Base-by-base conservation (phyloP, 2,329 filamentous ascomycete species). In the Fusarium sp. region DNA sequence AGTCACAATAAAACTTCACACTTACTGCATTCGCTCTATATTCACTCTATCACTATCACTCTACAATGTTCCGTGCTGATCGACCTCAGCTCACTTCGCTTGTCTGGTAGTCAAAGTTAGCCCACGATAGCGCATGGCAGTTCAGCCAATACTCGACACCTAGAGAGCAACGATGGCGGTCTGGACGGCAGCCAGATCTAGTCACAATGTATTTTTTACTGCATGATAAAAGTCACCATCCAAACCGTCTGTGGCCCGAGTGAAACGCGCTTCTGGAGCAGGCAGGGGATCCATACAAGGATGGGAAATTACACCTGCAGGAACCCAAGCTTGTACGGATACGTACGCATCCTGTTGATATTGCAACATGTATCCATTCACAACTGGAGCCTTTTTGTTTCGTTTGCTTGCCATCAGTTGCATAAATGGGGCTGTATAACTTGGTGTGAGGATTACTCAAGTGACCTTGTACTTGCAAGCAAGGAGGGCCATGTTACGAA, bases 241-340 rank as follows among this genome's bases (percentile, higher is more conserved):
- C 39, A 41, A 14, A 46, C 46, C 53, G 45, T 35, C 47, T 33
- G 48, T 66, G 46, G 69, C 46, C 33, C 33, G 41, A 58, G 46
- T 72, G 70, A 73, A 73, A 73, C 71, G 59, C 46, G 58, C 46
- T 55, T 64, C 49, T 56, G 41, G 62, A 39, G 25, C 33, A 37
- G 50, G 47, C 71, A 73, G 54, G 71, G 71, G 56, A 57, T 58
- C 62, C 50, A n/a, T 61, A 70, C 70, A 46, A 46, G 55, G 51
- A 14, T 65, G 58, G 71, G 71, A 73, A 73, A 73, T 74, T 74
- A 61, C 69, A 62, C 45, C 32, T 73, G 71, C 61, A 69, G 71
- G 64, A 67, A 72, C 70, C 65, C 47, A 56, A 62, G 45, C 40
- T 65, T 39, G 49, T 27, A 46, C 37, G 62, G 52, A 63, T 27